These are phyloP conservation scores for Podospora fimiseda DNA, from an alignment of 495 filamentous ascomycete species.

Conservation along the genomic window DNA sequence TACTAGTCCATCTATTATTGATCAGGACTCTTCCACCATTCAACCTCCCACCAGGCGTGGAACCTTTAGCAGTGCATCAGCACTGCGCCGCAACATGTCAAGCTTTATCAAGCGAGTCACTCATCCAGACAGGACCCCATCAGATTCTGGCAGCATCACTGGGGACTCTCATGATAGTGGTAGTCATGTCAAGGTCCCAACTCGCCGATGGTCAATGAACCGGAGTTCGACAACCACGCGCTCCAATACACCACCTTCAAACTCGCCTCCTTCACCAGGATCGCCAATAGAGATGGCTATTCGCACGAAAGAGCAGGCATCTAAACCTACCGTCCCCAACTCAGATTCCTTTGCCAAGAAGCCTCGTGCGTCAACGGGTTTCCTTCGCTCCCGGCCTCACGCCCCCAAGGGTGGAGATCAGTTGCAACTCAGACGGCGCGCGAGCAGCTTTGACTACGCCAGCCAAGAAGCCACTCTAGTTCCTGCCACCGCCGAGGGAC, in stretches of 20 bases:
- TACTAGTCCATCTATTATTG: conserved; percentile 11
- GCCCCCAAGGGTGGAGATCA: conserved; percentile 14
- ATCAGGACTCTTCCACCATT: conserved; percentile 21
- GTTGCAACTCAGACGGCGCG: conserved; percentile 22
- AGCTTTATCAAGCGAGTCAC: conserved; percentile 28
- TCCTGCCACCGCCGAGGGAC: neutral
- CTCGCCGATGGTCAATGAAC: conserved; percentile 42
- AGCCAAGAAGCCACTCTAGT: conserved; percentile 15
- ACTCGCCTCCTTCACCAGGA: conserved; percentile 37
- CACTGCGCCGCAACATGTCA: conserved; percentile 34
- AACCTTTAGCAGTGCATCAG: conserved; percentile 28
- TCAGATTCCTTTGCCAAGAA: conserved; percentile 40
- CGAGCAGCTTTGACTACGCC: conserved; percentile 32
- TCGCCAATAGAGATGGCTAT: conserved; percentile 34
- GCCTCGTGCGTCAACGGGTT: conserved; percentile 42
- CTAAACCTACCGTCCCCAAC: conserved; percentile 31
- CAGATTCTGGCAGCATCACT: conserved; percentile 12
- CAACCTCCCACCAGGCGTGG: conserved; percentile 29
- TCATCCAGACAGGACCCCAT: conserved; percentile 21
- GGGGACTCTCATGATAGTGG: conserved; percentile 14
- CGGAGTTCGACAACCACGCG: conserved; percentile 42
- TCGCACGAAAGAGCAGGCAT: conserved; percentile 24
- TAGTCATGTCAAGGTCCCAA: conserved; percentile 20
- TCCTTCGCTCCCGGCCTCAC: conserved; percentile 35
- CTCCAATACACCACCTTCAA: conserved; percentile 41